Evolutionary conservation across 805 yeast genomes (phyloP), one percentile per base, ranked within the genome.

Genomic region (Saturnispora sanitii): DNA sequence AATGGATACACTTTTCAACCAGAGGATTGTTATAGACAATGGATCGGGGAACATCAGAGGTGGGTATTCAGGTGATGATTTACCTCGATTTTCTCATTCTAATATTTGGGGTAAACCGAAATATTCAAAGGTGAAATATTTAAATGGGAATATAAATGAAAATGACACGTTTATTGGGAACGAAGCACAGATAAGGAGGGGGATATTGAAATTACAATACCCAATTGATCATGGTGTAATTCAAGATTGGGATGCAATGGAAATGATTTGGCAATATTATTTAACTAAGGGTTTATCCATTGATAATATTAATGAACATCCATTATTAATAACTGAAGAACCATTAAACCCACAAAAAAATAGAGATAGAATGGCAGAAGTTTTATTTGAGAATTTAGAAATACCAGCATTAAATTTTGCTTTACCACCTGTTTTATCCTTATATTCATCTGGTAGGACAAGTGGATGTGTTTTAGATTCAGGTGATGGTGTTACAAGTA

Each of bases 401-500:
- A 73, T 78, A 9, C 90, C 92, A 1, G 82, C 90, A n/a, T 52
- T 79, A n/a, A 79, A 81, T 54, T 61, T 82, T 12, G 68, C 79
- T 3, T 66, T 82, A 37, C 90, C 82, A 49, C 90, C 95, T 0
- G 87, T 87, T 9, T 64, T 88, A 30, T 71, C 95, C 3, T 63
- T 88, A 30, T 88, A 90, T 61, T 87, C 96, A 0, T 72, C 84
- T 4, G 97, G 96, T 0, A 65, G 85, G 49, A 88, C 96, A 6
- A 87, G 95, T 0, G 97, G 96, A 1, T 73, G 85, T 29, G 94
- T 85, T 3, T 54, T 90, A 11, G 96, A 88, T 54, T 73, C 81
- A n/a, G 96, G 96, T 4, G 96, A 88, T 58, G 96, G 96, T 4
- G 94, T 86, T 20, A 73, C 83, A 30, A 88, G 83, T 53, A 70